Conservation (phyloP, 192 early-diverging fungal genomes). For the Haplosporangium gracile region DNA sequence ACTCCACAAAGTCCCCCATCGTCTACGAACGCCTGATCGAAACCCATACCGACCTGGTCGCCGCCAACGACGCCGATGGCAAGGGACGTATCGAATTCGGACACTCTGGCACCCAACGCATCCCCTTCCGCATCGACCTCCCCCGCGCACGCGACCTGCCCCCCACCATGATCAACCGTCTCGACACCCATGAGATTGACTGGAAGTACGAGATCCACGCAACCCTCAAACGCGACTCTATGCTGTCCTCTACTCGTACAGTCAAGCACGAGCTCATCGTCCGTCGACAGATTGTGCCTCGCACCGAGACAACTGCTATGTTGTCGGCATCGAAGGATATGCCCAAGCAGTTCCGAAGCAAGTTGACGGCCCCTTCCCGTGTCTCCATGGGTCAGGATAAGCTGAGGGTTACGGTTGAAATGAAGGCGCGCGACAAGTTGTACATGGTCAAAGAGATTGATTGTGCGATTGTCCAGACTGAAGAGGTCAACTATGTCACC, state of each 20-base stretch:
- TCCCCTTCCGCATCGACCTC: constrained; percentile 51
- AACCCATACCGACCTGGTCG: constrained; percentile 23
- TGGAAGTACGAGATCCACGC: constrained; percentile 55
- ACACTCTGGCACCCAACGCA: constrained; percentile 24
- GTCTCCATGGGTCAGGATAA: constrained; percentile 19
- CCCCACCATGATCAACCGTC: constrained; percentile 42
- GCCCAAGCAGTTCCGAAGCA: constrained; percentile 28
- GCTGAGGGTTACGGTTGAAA: constrained; percentile 16
- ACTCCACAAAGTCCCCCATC: constrained; percentile 17
- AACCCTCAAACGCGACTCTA: constrained; percentile 28
- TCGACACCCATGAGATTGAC: constrained; percentile 49
- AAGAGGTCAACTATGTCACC: constrained; percentile 35
- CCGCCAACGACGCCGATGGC: constrained; percentile 51
- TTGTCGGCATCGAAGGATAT: constrained; percentile 26
- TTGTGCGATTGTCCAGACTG: constrained; percentile 41
- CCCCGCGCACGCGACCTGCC: constrained; percentile 26
- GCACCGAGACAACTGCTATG: not conserved
- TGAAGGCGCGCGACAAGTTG: constrained; percentile 39
- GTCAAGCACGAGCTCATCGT: constrained; percentile 41
- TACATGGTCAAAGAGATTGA: constrained; percentile 50
- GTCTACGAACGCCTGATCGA: constrained; percentile 37
- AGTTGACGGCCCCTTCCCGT: constrained; percentile 24
- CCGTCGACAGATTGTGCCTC: constrained; percentile 17
- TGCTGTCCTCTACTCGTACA: constrained; percentile 12
- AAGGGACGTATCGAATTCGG: constrained; percentile 17